Base-by-base conservation (phyloP, 2,329 filamentous ascomycete species). In the Fusarium foetens region DNA sequence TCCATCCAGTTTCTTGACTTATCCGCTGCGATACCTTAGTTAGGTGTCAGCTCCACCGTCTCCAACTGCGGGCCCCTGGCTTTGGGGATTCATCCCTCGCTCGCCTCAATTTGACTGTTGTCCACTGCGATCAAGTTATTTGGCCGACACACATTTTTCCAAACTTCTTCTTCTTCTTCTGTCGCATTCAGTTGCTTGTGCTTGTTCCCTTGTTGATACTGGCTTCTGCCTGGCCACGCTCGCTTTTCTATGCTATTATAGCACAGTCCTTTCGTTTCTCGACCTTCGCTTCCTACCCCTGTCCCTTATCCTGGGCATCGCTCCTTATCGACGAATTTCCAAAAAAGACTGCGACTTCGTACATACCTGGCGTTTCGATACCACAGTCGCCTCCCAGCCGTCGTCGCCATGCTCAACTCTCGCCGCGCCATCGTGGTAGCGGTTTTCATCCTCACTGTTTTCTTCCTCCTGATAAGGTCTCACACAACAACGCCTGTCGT, bases 361-460 rank as follows among this genome's bases (percentile, higher is more conserved):
- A 42, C 55, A 58, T 43, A 66, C 65, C 55, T 63, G 66, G 51
- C 66, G 31, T 49, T 48, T 29, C 41, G 54, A 73, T 36, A 67
- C 49, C 64, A 70, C 53, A 52, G 36, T 72, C 49, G 45, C 51
- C 48, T 46, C 59, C 67, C 58, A 63, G 68, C 77, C 63, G 96
- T 49, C 58, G 66, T 53, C 60, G 74, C 78, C 66, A 97, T 97
- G 94, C 87, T 95, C 80, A 93, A 92, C 78, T 93, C 93, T 79
- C 89, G 91, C 78, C 92, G 93, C 82, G 92, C 93, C 78, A 81
- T 97, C 70, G 84, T 94, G 75, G 87, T 91, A 61, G 93, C 94
- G 52, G 87, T 89, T 75, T 88, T 91, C 79, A 83, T 95, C 72
- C 82, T 95, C 75, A 88, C 89, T 33, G 84, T 93, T 77, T 86